Evolutionary conservation across 1,139 yeast genomes (phyloP).

Genomic region (Magnusiomyces sp.): DNA sequence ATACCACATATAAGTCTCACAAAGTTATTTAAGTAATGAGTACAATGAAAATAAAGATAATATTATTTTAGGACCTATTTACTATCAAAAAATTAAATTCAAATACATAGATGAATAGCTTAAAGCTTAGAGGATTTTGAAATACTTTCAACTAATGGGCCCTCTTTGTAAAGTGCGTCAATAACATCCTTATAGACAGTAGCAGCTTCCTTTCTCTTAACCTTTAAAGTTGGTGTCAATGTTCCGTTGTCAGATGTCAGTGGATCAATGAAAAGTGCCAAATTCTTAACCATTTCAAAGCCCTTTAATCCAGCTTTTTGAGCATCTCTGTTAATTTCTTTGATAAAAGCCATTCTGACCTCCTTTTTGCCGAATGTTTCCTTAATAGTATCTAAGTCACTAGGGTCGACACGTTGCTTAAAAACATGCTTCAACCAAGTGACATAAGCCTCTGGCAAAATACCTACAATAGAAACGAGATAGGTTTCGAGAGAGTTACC

Average conservation of each 20-base stretch:
- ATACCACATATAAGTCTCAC: no score
- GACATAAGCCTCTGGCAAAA: conserved; percentile 40
- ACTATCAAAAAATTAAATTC: not conserved
- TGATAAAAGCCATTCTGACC: conserved; percentile 28
- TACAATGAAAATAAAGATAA: not conserved
- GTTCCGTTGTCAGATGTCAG: conserved; percentile 54
- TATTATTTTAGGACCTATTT: not conserved
- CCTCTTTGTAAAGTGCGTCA: conserved; percentile 52
- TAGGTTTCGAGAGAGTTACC: conserved; percentile 58
- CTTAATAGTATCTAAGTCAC: conserved; percentile 27
- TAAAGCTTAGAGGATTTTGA: not conserved
- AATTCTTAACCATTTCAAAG: conserved; percentile 60
- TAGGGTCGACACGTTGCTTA: conserved; percentile 19
- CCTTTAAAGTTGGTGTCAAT: conserved; percentile 68
- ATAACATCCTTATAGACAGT: conserved; percentile 42
- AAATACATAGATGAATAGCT: not conserved
- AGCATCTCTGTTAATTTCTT: conserved; percentile 28
- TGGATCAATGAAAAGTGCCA: conserved; percentile 54
- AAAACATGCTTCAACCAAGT: conserved; percentile 24
- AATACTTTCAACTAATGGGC: conserved; percentile 23
- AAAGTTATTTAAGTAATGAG: not conserved
- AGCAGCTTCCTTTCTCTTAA: conserved; percentile 54
- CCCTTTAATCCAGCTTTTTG: conserved; percentile 32
- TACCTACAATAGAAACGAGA: conserved; percentile 57
- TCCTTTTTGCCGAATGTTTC: conserved; percentile 25